Evolutionary conservation across 75 land plant genomes (phyloP), one percentile per base, ranked within the genome.

Genomic region (Pinus tabuliformis): DNA sequence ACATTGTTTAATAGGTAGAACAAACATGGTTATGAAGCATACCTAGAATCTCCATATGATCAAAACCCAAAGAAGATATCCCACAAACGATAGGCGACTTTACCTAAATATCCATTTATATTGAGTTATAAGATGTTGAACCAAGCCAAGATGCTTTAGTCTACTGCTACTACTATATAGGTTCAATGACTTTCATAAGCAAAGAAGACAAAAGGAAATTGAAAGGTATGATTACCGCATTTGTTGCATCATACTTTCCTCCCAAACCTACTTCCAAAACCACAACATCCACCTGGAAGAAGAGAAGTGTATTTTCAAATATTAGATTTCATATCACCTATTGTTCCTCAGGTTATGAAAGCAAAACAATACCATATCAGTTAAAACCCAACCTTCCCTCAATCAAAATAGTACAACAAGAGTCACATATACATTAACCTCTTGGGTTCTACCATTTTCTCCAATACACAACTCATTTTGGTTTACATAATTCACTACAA

Each of bases 261-360:
- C 98, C 98, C 30, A 95, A 65, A 73, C 98, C 98, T 78, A 95
- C 98, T 80, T 95, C 98, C 82, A 95, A 70, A 59, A 95, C 87
- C 57, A 93, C 95, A 85, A 95, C 98, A 81, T 95, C 98, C 21
- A 95, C 96, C 98, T 95, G 75, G 54, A n/a, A 60, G 3, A 39
- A 28, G 11, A 78, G 20, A 52, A 33, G 30, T 21, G 18, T 42
- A 21, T 3, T 37, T 56, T 59, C 75, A 24, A 18, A 24, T 1
- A 26, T 74, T 22, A 28, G 17, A 74, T 59, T 18, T 28, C 18
- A 30, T n/a, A 8, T 21, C 36, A 33, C 3, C 68, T 30, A 36
- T 64, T 64, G 60, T 58, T 57, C 58, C 1, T 8, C 11, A 16
- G 60, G 28, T 12, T 56, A 14, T 30, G 26, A 59, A 68, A 68